Conservation (phyloP, 768 basidiomycete genomes). For the Filobasidium floriforme region DNA sequence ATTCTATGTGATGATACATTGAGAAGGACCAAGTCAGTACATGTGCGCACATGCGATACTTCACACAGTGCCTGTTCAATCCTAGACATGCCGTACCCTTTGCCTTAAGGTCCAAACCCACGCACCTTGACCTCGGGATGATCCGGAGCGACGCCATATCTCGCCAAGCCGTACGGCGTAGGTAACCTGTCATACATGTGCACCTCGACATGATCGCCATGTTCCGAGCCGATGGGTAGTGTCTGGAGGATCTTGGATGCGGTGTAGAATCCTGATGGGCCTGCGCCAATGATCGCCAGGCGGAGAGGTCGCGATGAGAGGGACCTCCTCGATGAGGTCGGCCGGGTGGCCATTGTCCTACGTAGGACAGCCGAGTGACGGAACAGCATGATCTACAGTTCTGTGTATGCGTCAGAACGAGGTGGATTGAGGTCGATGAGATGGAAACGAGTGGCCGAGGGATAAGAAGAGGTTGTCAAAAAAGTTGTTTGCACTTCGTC, state of each 20-base stretch:
- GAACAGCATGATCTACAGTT: no score
- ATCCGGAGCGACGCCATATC: constrained; percentile 96
- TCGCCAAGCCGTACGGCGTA: constrained; percentile 86
- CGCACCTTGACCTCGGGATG: constrained; percentile 93
- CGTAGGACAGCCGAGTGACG: no score
- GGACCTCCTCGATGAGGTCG: neutral
- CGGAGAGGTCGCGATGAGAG: constrained; percentile 50
- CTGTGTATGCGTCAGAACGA: no score
- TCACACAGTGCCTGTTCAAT: no score
- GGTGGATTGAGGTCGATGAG: no score
- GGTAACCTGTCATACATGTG: constrained; percentile 89
- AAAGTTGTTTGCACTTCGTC: no score
- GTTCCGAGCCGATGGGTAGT: constrained; percentile 48
- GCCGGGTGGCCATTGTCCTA: no score
- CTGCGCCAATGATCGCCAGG: constrained; percentile 84
- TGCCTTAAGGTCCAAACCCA: constrained; percentile 1
- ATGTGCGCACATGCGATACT: no score
- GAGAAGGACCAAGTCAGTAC: constrained; percentile 3
- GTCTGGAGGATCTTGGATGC: constrained; percentile 73
- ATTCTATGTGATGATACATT: constrained; percentile 56
- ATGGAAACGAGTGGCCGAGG: no score
- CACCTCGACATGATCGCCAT: constrained; percentile 51
- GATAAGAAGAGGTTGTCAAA: no score
- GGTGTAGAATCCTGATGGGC: constrained; percentile 93
- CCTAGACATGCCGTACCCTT: no score